Base-by-base conservation (phyloP, 1,284 basidiomycete species). In the Volvariella volvacea region DNA sequence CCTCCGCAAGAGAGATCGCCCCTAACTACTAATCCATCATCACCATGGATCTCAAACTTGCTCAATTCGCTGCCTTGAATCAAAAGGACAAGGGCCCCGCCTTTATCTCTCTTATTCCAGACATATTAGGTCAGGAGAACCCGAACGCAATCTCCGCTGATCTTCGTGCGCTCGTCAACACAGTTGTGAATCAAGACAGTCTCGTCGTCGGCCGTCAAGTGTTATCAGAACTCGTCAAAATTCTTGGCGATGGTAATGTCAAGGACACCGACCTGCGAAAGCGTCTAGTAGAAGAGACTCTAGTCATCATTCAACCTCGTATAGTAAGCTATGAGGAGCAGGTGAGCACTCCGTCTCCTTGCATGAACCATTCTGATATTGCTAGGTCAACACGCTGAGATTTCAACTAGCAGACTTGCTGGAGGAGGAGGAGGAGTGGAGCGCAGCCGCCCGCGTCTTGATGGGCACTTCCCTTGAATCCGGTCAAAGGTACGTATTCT, bases 251-350 rank as follows among this genome's bases (percentile, higher is more conserved):
- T 39, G 76, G 74, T 10, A 61, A 60, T 1, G 68, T 89, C 52
- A 67, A 72, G 42, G 71, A 83, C 53, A 56, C 65, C 10, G 76
- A 79, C 14, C 54, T 78, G 21, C 75, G 78, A 53, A 88, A 86
- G 60, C 70, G 70, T 43, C 68, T 92, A 43, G 76, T 92, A 16
- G 72, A 89, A 58, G 80, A 83, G 45, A 83, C 82, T 0, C 70
- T 95, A 32, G 68, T 73, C 32, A 76, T 78, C 30, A 69, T 92
- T 17, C 87, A 90, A 56, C 83, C 86, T 1, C 74, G 85, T 46
- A 76, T 83, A 52, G 82, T 82, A 33, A 93, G 89, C 65, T 96
- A 92, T 59, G 95, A 98, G 62, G 93, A 98, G 64, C 92, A 96
- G 74, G 93, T 92, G 57, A 55, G 80, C 41, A 36, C 30, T 16